Percentiles rank a stretch among this genome's conserved stretches.
These are phyloP conservation scores for Monosporozyma aerobia DNA, from an alignment of 805 yeast species.

Conservation along the genomic window DNA sequence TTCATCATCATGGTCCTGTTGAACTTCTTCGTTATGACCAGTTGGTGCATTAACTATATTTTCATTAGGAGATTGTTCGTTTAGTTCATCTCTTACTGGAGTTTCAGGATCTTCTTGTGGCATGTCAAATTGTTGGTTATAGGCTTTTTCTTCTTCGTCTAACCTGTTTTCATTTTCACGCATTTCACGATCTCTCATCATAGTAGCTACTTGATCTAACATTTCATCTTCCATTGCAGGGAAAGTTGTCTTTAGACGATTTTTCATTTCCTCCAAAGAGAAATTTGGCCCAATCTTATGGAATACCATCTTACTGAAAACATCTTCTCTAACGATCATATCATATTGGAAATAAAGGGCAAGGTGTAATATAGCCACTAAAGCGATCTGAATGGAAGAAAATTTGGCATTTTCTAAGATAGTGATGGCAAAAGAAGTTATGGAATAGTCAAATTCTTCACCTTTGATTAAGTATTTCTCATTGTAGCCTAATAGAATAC, in stretches of 20 bases:
- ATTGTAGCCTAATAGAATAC: slow-evolving; percentile 22
- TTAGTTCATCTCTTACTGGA: background rate
- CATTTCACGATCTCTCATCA: slow-evolving; percentile 24
- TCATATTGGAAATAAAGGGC: slow-evolving; percentile 54
- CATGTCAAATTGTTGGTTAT: slow-evolving; percentile 1
- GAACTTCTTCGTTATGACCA: slow-evolving; percentile 3
- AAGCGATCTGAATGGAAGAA: slow-evolving; percentile 31
- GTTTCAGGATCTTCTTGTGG: background rate
- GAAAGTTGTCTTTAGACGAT: slow-evolving; percentile 23
- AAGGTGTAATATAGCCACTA: slow-evolving; percentile 35
- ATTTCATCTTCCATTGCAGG: slow-evolving; percentile 29
- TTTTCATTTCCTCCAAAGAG: slow-evolving; percentile 22
- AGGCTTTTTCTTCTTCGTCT: slow-evolving; percentile 10
- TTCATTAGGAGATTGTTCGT: slow-evolving; percentile 1
- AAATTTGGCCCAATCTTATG: slow-evolving; percentile 46
- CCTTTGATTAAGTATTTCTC: background rate
- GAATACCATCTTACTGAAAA: slow-evolving; percentile 48
- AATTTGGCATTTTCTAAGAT: slow-evolving; percentile 17
- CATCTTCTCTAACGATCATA: slow-evolving; percentile 63
- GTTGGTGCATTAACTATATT: slow-evolving; percentile 5
- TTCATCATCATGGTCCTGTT: slow-evolving; percentile 23
- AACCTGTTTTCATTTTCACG: slow-evolving; percentile 8
- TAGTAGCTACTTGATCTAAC: slow-evolving; percentile 20
- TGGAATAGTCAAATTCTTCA: background rate
- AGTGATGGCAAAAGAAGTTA: background rate